Conservation (phyloP, 2,329 filamentous ascomycete genomes). For the Cryphonectria radicalis region DNA sequence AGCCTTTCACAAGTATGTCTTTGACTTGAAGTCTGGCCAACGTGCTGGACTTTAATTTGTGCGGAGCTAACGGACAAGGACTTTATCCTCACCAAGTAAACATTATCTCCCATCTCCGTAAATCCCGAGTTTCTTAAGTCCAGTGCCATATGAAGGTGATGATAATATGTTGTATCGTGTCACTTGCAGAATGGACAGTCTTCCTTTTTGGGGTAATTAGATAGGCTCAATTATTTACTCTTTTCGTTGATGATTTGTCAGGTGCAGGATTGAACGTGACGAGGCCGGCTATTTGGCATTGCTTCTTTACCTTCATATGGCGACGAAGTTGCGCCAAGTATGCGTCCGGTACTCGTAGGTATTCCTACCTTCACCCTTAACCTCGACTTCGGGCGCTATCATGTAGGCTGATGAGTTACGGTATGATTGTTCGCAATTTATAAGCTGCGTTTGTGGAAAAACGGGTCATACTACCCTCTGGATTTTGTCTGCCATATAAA, state of each 20-base stretch:
- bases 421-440: background rate
- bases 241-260: background rate
- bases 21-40: background rate
- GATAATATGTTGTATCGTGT: background rate
- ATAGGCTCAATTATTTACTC: background rate
- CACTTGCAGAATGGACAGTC: background rate
- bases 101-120: conserved; percentile 1
- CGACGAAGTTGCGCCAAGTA: background rate
- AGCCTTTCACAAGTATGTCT: background rate
- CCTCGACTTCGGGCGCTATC: background rate
- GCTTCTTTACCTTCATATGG: background rate
- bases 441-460: background rate
- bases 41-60: background rate
- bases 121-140: conserved; percentile 2
- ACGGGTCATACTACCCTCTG: too few relatives aligned
- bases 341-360: background rate
- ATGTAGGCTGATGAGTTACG: background rate
- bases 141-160: background rate
- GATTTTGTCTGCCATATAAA: too few relatives aligned
- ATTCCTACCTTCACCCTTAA: background rate
- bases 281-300: background rate
- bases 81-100: background rate
- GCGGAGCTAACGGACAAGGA: background rate
- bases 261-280: background rate
- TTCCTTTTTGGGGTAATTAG: background rate